These are phyloP conservation scores for Globisporangium cylindrosporum DNA, from an alignment of 352 stramenopile genomes.

Conservation along the genomic window DNA sequence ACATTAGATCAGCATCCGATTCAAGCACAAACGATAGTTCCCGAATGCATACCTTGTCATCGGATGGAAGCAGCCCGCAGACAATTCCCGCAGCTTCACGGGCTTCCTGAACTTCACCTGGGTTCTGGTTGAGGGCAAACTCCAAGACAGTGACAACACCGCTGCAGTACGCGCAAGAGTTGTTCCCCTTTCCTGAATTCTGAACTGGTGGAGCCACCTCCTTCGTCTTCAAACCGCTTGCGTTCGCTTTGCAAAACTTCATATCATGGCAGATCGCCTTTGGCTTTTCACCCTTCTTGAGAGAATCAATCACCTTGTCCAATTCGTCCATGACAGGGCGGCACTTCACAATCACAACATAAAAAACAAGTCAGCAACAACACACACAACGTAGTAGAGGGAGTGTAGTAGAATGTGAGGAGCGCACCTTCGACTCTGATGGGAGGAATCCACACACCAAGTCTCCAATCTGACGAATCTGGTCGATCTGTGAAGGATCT, in stretches of 20 bases:
- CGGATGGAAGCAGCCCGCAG: slow-evolving; percentile 56
- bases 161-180: slow-evolving; percentile 60
- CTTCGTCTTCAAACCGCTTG: neutral
- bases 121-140: slow-evolving; percentile 48
- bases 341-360: slow-evolving; percentile 34
- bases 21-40: neutral
- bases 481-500: slow-evolving; percentile 45
- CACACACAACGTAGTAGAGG: slow-evolving; percentile 2
- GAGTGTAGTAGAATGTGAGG: neutral
- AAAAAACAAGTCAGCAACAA: slow-evolving; percentile 17
- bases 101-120: slow-evolving; percentile 59
- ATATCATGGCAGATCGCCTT: slow-evolving; percentile 65
- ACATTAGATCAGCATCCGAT: neutral
- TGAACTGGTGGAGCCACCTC: neutral
- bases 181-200: slow-evolving; percentile 23
- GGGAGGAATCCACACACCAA: slow-evolving; percentile 60
- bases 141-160: slow-evolving; percentile 63
- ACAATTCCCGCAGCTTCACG: slow-evolving; percentile 61
- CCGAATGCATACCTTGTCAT: slow-evolving; percentile 48
- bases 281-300: slow-evolving; percentile 61
- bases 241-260: slow-evolving; percentile 38
- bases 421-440: slow-evolving; percentile 52
- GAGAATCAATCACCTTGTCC: slow-evolving; percentile 54
- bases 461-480: slow-evolving; percentile 63
- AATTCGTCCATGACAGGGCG: slow-evolving; percentile 58